Conservation (phyloP, 768 basidiomycete species). For the Ramaria rubella region DNA sequence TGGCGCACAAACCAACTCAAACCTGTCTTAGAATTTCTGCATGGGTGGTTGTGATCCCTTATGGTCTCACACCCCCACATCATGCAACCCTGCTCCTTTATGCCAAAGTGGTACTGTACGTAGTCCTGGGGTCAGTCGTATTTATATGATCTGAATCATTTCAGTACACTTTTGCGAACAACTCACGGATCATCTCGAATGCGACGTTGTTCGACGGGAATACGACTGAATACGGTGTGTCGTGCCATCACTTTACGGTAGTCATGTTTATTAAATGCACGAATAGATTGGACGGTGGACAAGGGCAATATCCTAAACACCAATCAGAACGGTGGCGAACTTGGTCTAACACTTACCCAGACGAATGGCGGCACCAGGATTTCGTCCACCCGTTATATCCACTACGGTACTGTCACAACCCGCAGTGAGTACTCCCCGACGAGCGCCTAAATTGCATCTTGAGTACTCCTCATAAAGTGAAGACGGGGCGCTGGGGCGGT, state of each 20-base stretch:
- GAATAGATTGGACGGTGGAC: slow-evolving; percentile 63
- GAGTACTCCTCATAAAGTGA: slow-evolving; percentile 38
- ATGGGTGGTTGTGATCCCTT: slow-evolving; percentile 85
- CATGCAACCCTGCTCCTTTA: slow-evolving; percentile 66
- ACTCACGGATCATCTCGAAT: slow-evolving; percentile 61
- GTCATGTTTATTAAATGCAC: not conserved
- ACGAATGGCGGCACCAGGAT: slow-evolving; percentile 70
- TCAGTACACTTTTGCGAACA: slow-evolving; percentile 58
- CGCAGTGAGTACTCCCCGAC: slow-evolving; percentile 33
- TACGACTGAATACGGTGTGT: slow-evolving; percentile 55
- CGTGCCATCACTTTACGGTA: not conserved
- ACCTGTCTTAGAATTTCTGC: slow-evolving; percentile 48
- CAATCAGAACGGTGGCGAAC: slow-evolving; percentile 54
- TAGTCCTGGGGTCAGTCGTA: not conserved
- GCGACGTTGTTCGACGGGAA: slow-evolving; percentile 67
- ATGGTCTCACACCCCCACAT: slow-evolving; percentile 51
- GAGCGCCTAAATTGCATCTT: not conserved
- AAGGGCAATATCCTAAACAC: slow-evolving; percentile 60
- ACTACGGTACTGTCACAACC: slow-evolving; percentile 73
- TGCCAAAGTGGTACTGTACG: slow-evolving; percentile 58
- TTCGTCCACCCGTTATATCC: slow-evolving; percentile 73
- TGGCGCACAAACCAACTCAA: not conserved
- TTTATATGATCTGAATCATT: not conserved
- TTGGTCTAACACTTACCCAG: slow-evolving; percentile 62
- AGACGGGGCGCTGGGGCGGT: slow-evolving; percentile 73